These are phyloP conservation scores for Theileria orientalis DNA, from an alignment of 169 alveolate species.

Conservation along the genomic window DNA sequence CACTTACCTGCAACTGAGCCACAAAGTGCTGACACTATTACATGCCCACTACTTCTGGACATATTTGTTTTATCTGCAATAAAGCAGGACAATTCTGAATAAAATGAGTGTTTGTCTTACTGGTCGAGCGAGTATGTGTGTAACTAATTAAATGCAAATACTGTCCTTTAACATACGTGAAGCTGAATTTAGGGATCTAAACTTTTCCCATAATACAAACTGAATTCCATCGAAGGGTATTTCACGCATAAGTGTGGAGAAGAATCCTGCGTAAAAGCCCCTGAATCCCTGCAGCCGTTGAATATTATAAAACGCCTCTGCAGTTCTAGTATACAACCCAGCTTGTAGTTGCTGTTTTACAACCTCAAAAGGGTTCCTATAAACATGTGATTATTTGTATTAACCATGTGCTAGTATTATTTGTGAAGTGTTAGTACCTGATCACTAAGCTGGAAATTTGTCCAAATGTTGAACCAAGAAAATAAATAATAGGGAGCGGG, in stretches of 20 bases:
- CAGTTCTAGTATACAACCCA: constrained; percentile 73
- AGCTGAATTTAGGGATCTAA: constrained; percentile 66
- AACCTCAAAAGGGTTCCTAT: constrained; percentile 89
- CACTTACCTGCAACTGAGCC: constrained; percentile 60
- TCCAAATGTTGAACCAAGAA: constrained; percentile 55
- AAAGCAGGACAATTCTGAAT: constrained; percentile 28
- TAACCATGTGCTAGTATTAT: not conserved
- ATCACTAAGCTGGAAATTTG: constrained; percentile 46
- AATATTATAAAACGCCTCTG: constrained; percentile 71
- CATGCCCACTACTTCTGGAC: constrained; percentile 38
- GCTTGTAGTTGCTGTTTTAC: constrained; percentile 87
- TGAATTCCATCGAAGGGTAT: constrained; percentile 89
- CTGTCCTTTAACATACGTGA: constrained; percentile 7
- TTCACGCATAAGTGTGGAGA: constrained; percentile 83
- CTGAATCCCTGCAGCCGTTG: constrained; percentile 73
- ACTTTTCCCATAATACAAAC: constrained; percentile 83
- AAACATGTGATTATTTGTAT: not conserved
- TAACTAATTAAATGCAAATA: not conserved
- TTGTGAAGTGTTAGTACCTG: constrained; percentile 21
- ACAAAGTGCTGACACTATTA: constrained; percentile 62
- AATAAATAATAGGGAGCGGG: constrained; percentile 52
- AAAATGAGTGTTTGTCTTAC: not conserved
- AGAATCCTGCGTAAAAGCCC: constrained; percentile 84
- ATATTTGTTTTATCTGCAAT: constrained; percentile 40
- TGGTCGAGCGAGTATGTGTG: not conserved